These are phyloP conservation scores for Salvia hispanica DNA, from an alignment of 257 asterid genomes.

Conservation along the genomic window DNA sequence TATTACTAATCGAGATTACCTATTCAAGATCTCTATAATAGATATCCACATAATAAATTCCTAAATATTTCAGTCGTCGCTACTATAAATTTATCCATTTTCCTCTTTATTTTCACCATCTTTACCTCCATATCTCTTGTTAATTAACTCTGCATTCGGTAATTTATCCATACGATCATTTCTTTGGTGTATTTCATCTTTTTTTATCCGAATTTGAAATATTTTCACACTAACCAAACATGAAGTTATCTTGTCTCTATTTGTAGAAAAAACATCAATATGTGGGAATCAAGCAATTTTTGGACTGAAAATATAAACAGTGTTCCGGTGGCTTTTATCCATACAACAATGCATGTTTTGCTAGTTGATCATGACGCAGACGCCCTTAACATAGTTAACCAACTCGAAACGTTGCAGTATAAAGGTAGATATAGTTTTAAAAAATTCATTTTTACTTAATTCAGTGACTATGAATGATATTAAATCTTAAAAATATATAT, in stretches of 20 bases:
- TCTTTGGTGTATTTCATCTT: not conserved
- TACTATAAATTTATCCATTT: not conserved
- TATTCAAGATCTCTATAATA: not conserved
- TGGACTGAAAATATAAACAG: slow-evolving; percentile 20
- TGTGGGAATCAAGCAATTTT: slow-evolving; percentile 31
- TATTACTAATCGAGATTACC: too few species aligned
- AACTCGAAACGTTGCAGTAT: slow-evolving; percentile 37
- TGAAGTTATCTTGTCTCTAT: not conserved
- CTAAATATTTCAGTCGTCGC: not conserved
- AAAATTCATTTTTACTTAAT: too few species aligned
- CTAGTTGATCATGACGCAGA: slow-evolving; percentile 45
- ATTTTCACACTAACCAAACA: not conserved
- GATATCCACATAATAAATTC: not conserved
- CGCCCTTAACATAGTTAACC: slow-evolving; percentile 19
- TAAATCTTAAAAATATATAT: too few species aligned
- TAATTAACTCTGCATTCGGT: not conserved
- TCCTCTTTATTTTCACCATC: slow-evolving; percentile 11
- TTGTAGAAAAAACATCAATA: not conserved
- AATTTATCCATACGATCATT: not conserved
- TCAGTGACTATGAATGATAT: too few species aligned
- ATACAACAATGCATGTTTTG: slow-evolving; percentile 36
- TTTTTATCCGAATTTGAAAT: not conserved
- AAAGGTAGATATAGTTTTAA: slow-evolving; percentile 6
- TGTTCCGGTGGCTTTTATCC: slow-evolving; percentile 32
- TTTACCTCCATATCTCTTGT: not conserved